Conservation (phyloP, 495 filamentous ascomycete genomes). For the Parachaetomium inaequale region DNA sequence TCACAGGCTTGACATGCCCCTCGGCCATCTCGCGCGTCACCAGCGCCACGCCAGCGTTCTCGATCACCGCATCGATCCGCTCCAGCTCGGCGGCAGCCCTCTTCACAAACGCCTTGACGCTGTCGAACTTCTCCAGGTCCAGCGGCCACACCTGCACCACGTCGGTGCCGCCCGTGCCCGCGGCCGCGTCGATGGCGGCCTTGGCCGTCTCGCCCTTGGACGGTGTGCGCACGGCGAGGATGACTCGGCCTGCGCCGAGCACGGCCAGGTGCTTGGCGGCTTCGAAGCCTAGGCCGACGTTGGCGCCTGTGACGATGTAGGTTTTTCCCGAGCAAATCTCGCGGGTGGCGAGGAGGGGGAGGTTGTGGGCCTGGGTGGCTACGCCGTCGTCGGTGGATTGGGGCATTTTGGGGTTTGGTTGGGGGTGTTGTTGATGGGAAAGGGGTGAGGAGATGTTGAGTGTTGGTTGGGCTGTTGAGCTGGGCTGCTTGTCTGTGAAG, state of each 20-base stretch:
- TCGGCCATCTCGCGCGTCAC: conserved; percentile 29
- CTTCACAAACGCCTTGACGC: conserved; percentile 37
- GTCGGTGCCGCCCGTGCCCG: conserved; percentile 27
- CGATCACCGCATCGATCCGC: conserved; percentile 38
- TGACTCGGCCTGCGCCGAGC: conserved; percentile 43
- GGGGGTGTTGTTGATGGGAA: background rate
- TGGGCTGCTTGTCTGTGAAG: too few relatives aligned
- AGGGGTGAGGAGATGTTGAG: background rate
- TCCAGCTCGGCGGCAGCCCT: conserved; percentile 30
- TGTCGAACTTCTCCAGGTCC: conserved; percentile 42
- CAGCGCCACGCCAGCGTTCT: conserved; percentile 41
- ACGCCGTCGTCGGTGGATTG: background rate
- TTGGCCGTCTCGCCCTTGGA: conserved; percentile 43
- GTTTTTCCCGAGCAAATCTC: conserved; percentile 29
- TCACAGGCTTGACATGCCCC: conserved; percentile 26
- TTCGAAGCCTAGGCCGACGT: conserved; percentile 53
- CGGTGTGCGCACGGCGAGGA: conserved; percentile 47
- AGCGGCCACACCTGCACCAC: conserved; percentile 53
- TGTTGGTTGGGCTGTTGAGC: too few relatives aligned
- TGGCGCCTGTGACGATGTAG: conserved; percentile 54
- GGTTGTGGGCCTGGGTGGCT: conserved; percentile 6
- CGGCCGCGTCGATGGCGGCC: conserved; percentile 36
- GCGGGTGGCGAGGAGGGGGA: conserved; percentile 3
- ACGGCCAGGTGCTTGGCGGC: conserved; percentile 44
- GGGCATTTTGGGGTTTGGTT: background rate